Evolutionary conservation across 352 stramenopile genomes (phyloP), one percentile per base, ranked within the genome.

Genomic region (Globisporangium paddicum): DNA sequence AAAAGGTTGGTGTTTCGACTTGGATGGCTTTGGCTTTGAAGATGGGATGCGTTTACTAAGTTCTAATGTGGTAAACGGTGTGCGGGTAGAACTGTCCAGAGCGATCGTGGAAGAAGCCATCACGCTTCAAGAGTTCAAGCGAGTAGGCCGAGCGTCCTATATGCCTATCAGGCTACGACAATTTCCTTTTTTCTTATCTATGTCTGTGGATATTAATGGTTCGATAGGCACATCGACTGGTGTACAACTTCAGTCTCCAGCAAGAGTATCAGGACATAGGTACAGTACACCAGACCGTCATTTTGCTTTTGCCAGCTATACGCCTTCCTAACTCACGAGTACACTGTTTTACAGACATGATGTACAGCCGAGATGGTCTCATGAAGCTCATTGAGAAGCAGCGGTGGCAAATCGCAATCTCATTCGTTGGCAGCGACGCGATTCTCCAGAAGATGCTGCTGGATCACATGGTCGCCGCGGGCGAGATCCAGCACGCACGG

Each of bases 341-440:
- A 14, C 28, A 5, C 5, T 54, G 16, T 8, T 41, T 6, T 7
- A n/a, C 28, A 79, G 73, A 88, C 19, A 67, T 73, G n/a, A 59
- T 90, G 16, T 88, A 87, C 61, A 84, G 67, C 48, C 75, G 76
- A 9, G 79, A 90, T 56, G 68, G 70, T 28, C 49, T 88, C 13
- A 41, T 79, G 25, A 72, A 77, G 53, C 67, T 90, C n/a, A 81
- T 87, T 28, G 73, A 87, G 41, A 79, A 77, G 42, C 67, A 83
- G 44, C 75, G 72, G 32, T 90, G 77, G 79, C 66, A 82, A 16
- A 60, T 90, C n/a, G 79, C 79, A 25, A 62, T 83, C 34, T 75
- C 77, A 13, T 90, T 87, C 60, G 79, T 84, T 16, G 79, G 79
- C 1, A 79, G 69, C 25, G 77, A 90, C 32, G 35, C 52, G 0